Evolutionary conservation across 2,329 filamentous ascomycete species (phyloP), one percentile per base, ranked within the genome.

Genomic region (Cadophora gregata): DNA sequence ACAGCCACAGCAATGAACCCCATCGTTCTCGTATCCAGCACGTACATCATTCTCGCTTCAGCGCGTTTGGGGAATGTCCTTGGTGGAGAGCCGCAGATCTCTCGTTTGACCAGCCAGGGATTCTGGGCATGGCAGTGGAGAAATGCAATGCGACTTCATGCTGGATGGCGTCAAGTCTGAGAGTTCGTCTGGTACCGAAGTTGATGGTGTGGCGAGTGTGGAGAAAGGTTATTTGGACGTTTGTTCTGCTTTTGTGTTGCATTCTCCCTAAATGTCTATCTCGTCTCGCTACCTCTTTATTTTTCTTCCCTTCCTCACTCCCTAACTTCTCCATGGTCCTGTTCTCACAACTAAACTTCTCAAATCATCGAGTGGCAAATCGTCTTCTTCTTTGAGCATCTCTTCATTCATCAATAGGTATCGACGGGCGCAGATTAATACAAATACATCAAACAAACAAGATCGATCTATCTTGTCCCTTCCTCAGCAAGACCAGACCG

Each of bases 401-500:
- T 58, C 24, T 42, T 48, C 53, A 25, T 55, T 55, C 36, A 50
- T 62, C 62, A 42, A 48, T 66, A 60, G 48, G 59, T 56, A 31
- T 66, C 53, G 33, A 55, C 24, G 5, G 33, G 21, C 33, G 48
- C 31, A 36, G 16, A 59, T 61, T 66, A 66, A 67, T 71, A 71
- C 63, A 69, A 70, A 48, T 71, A 71, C 68, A 72, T 62, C 50
- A 66, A 62, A 60, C 53, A 47, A 47, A 47, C 42, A 47, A 47
- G 42, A 66, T 67, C n/a, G 36, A 58, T 65, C 64, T 61, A 47
- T 64, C 62, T 50, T 21, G 48, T 5, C 7, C 1, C n/a, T 21
- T 8, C 53, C 16, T 9, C 48, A 21, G 9, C 55, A 51, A 51
- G 55, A 67, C 48, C 24, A 65, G 58, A 67, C 55, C 65, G 69